Evolutionary conservation across 805 yeast species (phyloP).

Genomic region (Wickerhamiella sorbophila): DNA sequence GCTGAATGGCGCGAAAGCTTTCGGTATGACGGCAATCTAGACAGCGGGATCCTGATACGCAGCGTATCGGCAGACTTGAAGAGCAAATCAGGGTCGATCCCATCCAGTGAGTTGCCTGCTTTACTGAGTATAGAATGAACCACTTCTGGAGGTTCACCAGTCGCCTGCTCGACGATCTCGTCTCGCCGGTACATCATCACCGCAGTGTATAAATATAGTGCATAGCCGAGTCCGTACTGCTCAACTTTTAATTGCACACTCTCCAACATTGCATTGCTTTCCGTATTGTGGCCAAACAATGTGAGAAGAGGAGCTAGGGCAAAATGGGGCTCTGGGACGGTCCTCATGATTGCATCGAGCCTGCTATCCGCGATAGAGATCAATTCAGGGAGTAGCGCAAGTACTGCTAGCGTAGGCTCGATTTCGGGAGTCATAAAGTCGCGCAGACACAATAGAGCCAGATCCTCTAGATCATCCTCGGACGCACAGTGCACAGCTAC

Average conservation of each 20-base stretch:
- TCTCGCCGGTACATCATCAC: conserved; percentile 21
- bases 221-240: conserved; percentile 38
- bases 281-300: conserved; percentile 57
- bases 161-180: conserved; percentile 24
- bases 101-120: conserved; percentile 14
- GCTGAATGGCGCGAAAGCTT: conserved; percentile 24
- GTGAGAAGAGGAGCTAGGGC: conserved; percentile 70
- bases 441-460: conserved; percentile 44
- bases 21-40: conserved; percentile 14
- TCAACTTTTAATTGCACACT: conserved; percentile 58
- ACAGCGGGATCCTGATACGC: conserved; percentile 14
- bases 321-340: conserved; percentile 42
- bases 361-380: conserved; percentile 35
- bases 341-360: conserved; percentile 25
- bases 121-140: conserved; percentile 30
- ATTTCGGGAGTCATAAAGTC: conserved; percentile 75
- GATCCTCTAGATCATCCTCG: conserved; percentile 19
- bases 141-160: conserved; percentile 27
- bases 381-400: conserved; percentile 51
- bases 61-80: conserved; percentile 13
- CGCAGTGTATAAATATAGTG: conserved; percentile 45
- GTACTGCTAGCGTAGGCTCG: conserved; percentile 48
- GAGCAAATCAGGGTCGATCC: conserved; percentile 10
- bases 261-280: conserved; percentile 35
- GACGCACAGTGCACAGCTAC: conserved; percentile 44